A percentile compares a stretch with the other conserved stretches of the same genome.
phyloP scores from a whole-genome alignment of 2,329 filamentous ascomycete species.

The Paecilomyces fulvus region DNA sequence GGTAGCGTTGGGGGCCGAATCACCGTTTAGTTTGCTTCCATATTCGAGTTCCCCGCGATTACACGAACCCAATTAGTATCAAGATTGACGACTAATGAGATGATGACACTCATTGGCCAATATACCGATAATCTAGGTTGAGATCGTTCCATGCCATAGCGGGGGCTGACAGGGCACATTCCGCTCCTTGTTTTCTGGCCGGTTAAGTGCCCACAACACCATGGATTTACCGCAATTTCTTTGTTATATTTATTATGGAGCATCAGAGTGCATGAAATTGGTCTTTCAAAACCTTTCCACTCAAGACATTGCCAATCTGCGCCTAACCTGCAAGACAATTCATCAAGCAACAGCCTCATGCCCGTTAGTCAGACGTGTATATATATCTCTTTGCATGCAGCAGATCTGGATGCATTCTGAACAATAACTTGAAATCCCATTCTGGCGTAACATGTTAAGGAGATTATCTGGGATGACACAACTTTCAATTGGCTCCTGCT shows the following conservation, averaged over 20 bases:
- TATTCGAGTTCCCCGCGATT: no score
- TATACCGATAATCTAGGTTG: no score
- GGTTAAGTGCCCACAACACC: background rate
- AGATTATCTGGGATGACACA: slow-evolving; percentile 1
- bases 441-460: background rate
- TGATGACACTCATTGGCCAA: no score
- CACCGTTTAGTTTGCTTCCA: no score
- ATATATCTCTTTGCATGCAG: background rate
- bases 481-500: background rate
- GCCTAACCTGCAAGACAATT: background rate
- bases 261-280: background rate
- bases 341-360: background rate
- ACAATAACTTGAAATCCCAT: background rate
- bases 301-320: background rate
- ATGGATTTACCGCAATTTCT: background rate
- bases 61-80: no score
- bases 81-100: no score
- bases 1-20: no score
- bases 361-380: background rate
- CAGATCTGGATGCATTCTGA: slow-evolving; percentile 1
- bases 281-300: background rate
- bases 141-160: no score
- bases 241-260: background rate
- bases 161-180: no score
- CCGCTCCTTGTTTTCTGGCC: no score